Base-by-base conservation (phyloP, 352 stramenopile genomes). In the Hyaloperonospora arabidopsidis region DNA sequence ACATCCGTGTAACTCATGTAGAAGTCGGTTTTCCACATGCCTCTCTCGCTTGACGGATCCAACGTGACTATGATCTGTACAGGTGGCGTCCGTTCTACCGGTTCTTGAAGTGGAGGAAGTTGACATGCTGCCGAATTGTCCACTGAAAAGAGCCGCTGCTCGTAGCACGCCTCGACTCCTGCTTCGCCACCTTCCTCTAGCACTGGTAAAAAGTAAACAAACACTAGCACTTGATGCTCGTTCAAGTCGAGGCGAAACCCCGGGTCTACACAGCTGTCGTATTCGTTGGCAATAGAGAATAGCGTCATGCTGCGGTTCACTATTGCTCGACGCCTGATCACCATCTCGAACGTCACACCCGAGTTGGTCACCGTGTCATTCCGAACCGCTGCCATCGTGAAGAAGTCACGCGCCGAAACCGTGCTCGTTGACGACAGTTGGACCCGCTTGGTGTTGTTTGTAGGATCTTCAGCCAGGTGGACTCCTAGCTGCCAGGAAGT, bases 231-330 rank as follows among this genome's bases (percentile, higher is more conserved):
- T 35, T 84, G 61, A n/a, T 77, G 63, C 10, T 63, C 49, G 17
- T 78, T 76, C 22, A 93, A 28, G 49, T 88, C 76, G 22, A 93
- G 47, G 0, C 79, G 78, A 56, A 93, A 86, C 11, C 83, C 83
- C 0, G 73, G 54, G 13, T 90, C 78, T 1, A 65, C 64, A 45
- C 83, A 93, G 8, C 65, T 67, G 44, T 85, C 62, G 32, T 74
- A 87, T 11, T 70, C 56, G 47, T 84, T 89, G 1, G 68, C 59
- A 29, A 93, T 84, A 19, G 68, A 80, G 46, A 93, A 86, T 12
- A 93, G 49, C 23, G 80, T 87, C 75, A 89, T 86, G 28, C 61
- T 76, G 2, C 59, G 65, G 49, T 79, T 84, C 1, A 22, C 45
- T 15, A 54, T 17, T 1, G 54, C 29, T 1, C 66, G 76, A 6